These are phyloP conservation scores for Stromatinia cepivora DNA, from an alignment of 2,329 filamentous ascomycete species.

Conservation along the genomic window DNA sequence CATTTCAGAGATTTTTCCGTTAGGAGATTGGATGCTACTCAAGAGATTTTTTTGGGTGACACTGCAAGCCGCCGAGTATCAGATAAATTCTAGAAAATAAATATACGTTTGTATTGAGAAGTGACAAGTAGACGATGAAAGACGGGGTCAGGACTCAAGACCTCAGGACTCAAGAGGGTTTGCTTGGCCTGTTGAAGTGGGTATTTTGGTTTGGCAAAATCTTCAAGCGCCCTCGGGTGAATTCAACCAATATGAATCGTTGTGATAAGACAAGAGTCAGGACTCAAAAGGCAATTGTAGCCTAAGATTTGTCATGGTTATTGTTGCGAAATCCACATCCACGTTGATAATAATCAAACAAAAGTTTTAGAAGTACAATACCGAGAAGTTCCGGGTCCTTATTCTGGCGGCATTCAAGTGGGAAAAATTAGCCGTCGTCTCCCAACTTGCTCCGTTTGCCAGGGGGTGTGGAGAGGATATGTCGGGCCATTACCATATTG, in stretches of 20 bases:
- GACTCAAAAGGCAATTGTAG: background rate
- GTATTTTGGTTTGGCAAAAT: background rate
- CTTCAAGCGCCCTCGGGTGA: background rate
- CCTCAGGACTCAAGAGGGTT: too few species aligned
- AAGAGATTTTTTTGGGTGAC: background rate
- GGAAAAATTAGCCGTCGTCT: background rate
- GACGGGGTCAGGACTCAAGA: background rate
- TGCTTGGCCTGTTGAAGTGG: constrained; percentile 1
- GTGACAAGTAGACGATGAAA: constrained; percentile 6
- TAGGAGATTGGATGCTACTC: background rate
- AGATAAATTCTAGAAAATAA: constrained; percentile 2
- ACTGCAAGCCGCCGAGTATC: constrained; percentile 2
- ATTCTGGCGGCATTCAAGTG: background rate
- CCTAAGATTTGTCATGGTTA: background rate
- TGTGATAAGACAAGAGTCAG: background rate
- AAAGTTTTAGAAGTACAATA: background rate
- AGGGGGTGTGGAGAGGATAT: background rate
- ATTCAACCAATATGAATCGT: background rate
- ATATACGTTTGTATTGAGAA: background rate
- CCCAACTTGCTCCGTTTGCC: background rate
- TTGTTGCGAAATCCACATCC: background rate
- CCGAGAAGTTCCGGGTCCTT: background rate
- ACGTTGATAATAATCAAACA: background rate
- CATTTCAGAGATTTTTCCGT: background rate
- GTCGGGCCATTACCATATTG: constrained; percentile 13